phyloP scores from a whole-genome alignment of 495 filamentous ascomycete species.

The Penicillium ochrochloron region DNA sequence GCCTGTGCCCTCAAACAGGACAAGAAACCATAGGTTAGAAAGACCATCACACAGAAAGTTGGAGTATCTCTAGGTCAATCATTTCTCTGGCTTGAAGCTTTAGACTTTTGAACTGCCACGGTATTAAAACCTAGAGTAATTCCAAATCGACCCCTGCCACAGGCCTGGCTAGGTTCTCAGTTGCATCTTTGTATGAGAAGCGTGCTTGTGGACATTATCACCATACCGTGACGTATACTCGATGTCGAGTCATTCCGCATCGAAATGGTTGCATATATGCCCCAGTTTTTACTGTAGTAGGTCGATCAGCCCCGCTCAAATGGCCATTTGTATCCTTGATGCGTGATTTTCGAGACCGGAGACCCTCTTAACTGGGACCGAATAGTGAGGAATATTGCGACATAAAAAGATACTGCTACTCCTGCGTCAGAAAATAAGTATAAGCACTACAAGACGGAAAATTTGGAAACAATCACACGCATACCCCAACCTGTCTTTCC shows the following conservation, averaged over 20 bases:
- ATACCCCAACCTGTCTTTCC: not conserved
- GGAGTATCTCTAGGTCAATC: too few relatives aligned
- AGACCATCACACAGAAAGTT: too few relatives aligned
- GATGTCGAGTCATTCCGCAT: not conserved
- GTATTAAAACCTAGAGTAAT: not conserved
- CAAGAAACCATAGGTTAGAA: too few relatives aligned
- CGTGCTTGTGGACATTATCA: not conserved
- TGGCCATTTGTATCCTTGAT: not conserved
- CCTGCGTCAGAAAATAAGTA: not conserved
- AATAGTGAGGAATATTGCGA: not conserved
- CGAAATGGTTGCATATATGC: slow-evolving; percentile 1
- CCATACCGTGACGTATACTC: not conserved
- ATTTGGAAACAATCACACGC: not conserved
- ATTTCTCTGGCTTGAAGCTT: too few relatives aligned
- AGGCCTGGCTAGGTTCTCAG: not conserved
- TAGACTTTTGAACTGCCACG: too few relatives aligned
- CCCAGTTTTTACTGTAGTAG: not conserved
- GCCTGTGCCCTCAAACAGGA: too few relatives aligned
- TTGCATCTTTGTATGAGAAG: not conserved
- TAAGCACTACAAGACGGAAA: not conserved
- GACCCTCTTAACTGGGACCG: not conserved
- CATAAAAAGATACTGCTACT: too few relatives aligned
- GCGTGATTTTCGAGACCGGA: not conserved
- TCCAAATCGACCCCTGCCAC: slow-evolving; percentile 3
- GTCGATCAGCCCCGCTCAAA: not conserved